Evolutionary conservation across 2,329 filamentous ascomycete genomes (phyloP).

Genomic region (Fusarium chaquense): DNA sequence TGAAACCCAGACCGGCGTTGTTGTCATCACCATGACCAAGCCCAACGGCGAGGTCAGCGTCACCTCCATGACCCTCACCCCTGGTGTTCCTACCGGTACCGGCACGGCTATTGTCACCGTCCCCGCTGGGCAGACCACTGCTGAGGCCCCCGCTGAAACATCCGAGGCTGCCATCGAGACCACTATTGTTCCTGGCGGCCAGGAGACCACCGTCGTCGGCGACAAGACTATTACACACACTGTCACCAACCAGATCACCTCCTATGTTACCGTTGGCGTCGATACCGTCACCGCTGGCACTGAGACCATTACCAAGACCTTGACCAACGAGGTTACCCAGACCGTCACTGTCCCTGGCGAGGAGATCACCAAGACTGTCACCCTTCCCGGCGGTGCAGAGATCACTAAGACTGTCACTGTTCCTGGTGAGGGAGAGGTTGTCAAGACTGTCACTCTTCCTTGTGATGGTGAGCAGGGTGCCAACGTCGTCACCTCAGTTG

Average conservation of each 20-base stretch:
- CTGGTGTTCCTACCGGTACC: constrained; percentile 31
- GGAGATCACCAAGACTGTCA: not conserved
- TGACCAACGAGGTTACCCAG: constrained; percentile 34
- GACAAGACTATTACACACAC: constrained; percentile 40
- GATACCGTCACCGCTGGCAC: constrained; percentile 25
- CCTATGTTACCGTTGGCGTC: constrained; percentile 24
- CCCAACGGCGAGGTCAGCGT: constrained; percentile 33
- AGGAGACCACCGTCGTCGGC: constrained; percentile 12
- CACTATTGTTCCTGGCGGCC: constrained; percentile 6
- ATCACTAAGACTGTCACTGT: not conserved
- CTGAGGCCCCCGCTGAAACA: constrained; percentile 5
- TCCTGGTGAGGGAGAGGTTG: not conserved
- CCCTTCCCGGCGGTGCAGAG: not conserved
- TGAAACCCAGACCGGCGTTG: constrained; percentile 15
- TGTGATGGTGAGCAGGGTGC: not conserved
- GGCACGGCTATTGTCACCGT: constrained; percentile 24
- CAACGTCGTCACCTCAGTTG: constrained; percentile 6
- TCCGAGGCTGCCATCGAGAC: constrained; percentile 4
- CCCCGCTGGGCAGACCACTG: constrained; percentile 23
- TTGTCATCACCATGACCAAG: constrained; percentile 38
- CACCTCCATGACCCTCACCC: constrained; percentile 28
- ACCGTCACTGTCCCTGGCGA: constrained; percentile 20
- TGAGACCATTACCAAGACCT: constrained; percentile 38
- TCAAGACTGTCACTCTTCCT: not conserved
- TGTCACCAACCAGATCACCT: constrained; percentile 32